Conservation (phyloP, 192 early-diverging fungal species). For the Backusella morwellensis region DNA sequence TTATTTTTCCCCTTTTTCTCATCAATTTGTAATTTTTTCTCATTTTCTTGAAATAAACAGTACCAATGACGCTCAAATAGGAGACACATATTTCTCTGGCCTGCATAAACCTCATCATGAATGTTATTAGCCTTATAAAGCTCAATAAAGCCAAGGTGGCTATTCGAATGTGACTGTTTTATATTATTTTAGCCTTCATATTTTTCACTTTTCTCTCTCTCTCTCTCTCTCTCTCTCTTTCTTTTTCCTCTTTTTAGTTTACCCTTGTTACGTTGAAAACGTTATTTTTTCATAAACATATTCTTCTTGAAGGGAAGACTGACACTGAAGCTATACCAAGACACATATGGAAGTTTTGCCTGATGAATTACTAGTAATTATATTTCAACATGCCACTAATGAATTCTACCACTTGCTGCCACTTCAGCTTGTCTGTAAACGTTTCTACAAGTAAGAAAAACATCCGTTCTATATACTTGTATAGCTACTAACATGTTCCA, state of each 20-base stretch:
- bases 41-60: too few species aligned
- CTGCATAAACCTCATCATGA: too few species aligned
- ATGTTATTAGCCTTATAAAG: too few species aligned
- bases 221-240: not conserved
- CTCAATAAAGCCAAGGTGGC: not conserved
- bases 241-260: not conserved
- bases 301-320: not conserved
- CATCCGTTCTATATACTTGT: not conserved
- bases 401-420: not conserved
- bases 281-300: not conserved
- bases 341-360: constrained; percentile 6
- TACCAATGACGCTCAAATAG: too few species aligned
- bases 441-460: constrained; percentile 4
- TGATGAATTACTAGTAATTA: constrained; percentile 12
- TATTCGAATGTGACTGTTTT: not conserved
- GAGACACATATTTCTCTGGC: too few species aligned
- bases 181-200: not conserved
- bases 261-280: not conserved
- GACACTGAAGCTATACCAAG: not conserved
- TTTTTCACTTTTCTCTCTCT: not conserved
- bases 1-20: too few species aligned
- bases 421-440: constrained; percentile 2
- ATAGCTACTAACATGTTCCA: not conserved
- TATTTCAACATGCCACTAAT: not conserved
- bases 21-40: too few species aligned